Conservation (phyloP, 2,329 filamentous ascomycete genomes). For the Pseudocercospora eumusae region DNA sequence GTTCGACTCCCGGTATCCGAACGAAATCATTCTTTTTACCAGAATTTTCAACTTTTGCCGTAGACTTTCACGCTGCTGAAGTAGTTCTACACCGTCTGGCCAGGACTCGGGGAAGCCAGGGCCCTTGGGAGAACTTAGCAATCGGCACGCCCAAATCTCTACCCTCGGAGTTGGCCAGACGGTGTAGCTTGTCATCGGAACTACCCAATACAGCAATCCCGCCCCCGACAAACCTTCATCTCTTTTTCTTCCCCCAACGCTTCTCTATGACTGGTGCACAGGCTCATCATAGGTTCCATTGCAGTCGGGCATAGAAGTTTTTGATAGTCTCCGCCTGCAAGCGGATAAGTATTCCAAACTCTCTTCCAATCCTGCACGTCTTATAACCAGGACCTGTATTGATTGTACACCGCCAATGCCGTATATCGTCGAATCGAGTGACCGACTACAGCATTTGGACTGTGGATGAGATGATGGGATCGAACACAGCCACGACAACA, state of each 20-base stretch:
- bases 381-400: not conserved
- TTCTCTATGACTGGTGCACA: conserved; percentile 6
- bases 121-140: too few relatives aligned
- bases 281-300: conserved; percentile 8
- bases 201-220: not conserved
- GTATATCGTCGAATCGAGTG: conserved; percentile 15
- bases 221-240: not conserved
- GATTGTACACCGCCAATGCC: conserved; percentile 8
- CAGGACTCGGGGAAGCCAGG: too few relatives aligned
- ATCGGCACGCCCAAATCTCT: too few relatives aligned
- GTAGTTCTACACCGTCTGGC: too few relatives aligned
- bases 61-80: not conserved
- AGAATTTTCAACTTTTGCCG: not conserved
- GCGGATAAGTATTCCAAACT: not conserved
- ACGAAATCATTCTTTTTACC: not conserved
- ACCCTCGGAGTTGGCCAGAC: too few relatives aligned
- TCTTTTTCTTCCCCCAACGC: not conserved
- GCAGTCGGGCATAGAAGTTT: conserved; percentile 7
- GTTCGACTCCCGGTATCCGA: conserved; percentile 6
- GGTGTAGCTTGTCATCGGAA: not conserved
- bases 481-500: conserved; percentile 7
- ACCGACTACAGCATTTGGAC: conserved; percentile 24
- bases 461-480: conserved; percentile 17
- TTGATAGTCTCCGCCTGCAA: not conserved
- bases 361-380: conserved; percentile 2